Evolutionary conservation across 2,329 filamentous ascomycete species (phyloP), one percentile per base, ranked within the genome.

Genomic region (Endocalyx cinctus): DNA sequence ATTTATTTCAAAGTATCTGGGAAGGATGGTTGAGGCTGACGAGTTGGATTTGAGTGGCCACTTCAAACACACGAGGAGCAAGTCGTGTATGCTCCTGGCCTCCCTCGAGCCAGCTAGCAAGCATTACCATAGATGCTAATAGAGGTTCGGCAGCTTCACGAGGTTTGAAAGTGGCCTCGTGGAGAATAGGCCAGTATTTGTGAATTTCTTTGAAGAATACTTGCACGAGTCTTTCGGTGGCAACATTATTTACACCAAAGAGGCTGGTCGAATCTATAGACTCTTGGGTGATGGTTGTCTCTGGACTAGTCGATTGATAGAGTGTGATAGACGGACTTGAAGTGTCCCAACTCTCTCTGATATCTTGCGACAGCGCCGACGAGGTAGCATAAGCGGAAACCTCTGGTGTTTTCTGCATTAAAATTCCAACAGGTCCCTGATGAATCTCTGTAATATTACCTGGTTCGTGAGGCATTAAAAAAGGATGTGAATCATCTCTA

Each of bases 71-170:
- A 10, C 38, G 12, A 16, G 44, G 39, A 3, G 40, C 43, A 5
- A 50, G 33, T 4, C 27, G 33, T 13, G 40, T 19, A 27, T 50
- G 46, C 10, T 50, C 44, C 6, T 13, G 17, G 13, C 43, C 47
- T 6, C 35, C 37, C 17, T 51, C 42, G 5, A 51, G 36, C 44
- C 47, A 50, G 17, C 47, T 46, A 5, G 41, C 44, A 10, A 51
- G 36, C 42, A 46, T 43, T 11, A 42, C 27, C 29, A 51, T 45
- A 5, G 45, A 37, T 12, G 40, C 36, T 17, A 47, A 11, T 17
- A 50, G 28, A 5, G 44, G 27, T n/a, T 30, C 25, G 11, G 47
- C 43, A 11, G 31, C 27, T 11, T 34, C 28, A 2, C 33, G 33
- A 14, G 29, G 4, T 11, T 37, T 34, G 12, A 46, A 41, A 6